Percentiles rank a stretch among this genome's conserved stretches.
Conservation (phyloP, 2,329 filamentous ascomycete species). For the Colletotrichum tanaceti region DNA sequence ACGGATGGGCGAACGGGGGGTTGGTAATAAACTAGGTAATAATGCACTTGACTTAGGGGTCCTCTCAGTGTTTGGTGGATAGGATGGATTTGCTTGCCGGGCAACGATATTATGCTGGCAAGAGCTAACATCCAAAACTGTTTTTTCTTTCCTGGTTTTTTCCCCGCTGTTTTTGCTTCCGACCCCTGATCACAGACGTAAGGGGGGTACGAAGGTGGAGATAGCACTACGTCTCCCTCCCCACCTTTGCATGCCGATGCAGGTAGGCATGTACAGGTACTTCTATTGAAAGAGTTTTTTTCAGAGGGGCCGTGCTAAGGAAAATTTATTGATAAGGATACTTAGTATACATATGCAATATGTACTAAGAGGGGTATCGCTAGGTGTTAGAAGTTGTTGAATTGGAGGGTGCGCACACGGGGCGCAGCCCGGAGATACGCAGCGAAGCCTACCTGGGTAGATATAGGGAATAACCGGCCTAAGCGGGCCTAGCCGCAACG, state of each 20-base stretch:
- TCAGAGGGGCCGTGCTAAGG: too few relatives aligned
- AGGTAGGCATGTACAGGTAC: not conserved
- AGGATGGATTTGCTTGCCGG: slow-evolving; percentile 8
- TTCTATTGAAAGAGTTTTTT: slow-evolving; percentile 2
- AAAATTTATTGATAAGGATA: too few relatives aligned
- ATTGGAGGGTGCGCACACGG: too few relatives aligned
- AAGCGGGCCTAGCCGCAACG: too few relatives aligned
- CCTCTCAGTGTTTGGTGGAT: not conserved
- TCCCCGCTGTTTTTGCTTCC: slow-evolving; percentile 6
- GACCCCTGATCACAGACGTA: not conserved
- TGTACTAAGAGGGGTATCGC: too few relatives aligned
- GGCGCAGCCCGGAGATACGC: too few relatives aligned
- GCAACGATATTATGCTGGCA: slow-evolving; percentile 18
- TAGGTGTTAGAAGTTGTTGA: too few relatives aligned
- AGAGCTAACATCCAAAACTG: slow-evolving; percentile 6
- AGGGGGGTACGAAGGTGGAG: not conserved
- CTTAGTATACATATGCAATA: too few relatives aligned
- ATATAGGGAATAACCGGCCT: too few relatives aligned
- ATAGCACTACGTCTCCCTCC: not conserved
- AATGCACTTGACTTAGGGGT: not conserved
- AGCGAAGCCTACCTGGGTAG: too few relatives aligned
- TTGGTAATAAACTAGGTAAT: too few relatives aligned
- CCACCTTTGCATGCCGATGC: not conserved
- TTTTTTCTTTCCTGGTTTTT: not conserved
- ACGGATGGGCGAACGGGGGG: not conserved